Evolutionary conservation across 1,284 basidiomycete species (phyloP).

Genomic region (Termitomyces sp.): DNA sequence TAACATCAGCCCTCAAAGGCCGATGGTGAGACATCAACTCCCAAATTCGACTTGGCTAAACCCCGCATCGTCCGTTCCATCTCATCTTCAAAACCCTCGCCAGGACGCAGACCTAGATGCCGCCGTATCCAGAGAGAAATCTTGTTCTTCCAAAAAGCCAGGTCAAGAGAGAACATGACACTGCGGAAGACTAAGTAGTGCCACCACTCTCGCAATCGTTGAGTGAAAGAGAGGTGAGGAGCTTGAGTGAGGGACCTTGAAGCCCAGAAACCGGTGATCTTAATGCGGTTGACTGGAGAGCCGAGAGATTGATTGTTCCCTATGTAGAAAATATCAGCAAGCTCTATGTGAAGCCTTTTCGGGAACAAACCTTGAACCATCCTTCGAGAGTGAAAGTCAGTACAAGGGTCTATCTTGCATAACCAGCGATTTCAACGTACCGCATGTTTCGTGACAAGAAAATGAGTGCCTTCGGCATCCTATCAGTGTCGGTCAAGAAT

Average conservation of each 20-base stretch:
- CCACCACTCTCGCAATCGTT: conserved; percentile 43
- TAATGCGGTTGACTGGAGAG: conserved; percentile 83
- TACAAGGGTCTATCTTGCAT: not conserved
- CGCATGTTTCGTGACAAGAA: conserved; percentile 84
- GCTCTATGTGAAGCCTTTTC: not conserved
- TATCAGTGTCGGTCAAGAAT: conserved; percentile 63
- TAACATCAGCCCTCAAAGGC: conserved; percentile 32
- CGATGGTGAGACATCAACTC: conserved; percentile 44
- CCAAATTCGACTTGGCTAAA: conserved; percentile 54
- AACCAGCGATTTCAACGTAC: conserved; percentile 33
- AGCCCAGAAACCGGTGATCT: conserved; percentile 74
- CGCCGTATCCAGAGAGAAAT: conserved; percentile 41
- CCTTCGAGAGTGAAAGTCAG: conserved; percentile 21
- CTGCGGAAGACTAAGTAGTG: conserved; percentile 49
- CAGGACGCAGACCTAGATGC: conserved; percentile 28
- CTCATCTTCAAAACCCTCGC: conserved; percentile 57
- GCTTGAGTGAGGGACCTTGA: conserved; percentile 47
- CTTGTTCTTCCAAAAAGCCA: conserved; percentile 52
- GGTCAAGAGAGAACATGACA: conserved; percentile 51
- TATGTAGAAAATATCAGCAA: conserved; percentile 16
- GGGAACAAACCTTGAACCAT: conserved; percentile 56
- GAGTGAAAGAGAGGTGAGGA: conserved; percentile 31
- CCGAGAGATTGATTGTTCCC: conserved; percentile 76
- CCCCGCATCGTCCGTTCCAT: conserved; percentile 55
- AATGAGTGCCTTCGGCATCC: conserved; percentile 72